Percentiles rank a stretch among this genome's conserved stretches.
Evolutionary conservation across 2,329 filamentous ascomycete genomes (phyloP).

Genomic region (Scedosporium boydii): DNA sequence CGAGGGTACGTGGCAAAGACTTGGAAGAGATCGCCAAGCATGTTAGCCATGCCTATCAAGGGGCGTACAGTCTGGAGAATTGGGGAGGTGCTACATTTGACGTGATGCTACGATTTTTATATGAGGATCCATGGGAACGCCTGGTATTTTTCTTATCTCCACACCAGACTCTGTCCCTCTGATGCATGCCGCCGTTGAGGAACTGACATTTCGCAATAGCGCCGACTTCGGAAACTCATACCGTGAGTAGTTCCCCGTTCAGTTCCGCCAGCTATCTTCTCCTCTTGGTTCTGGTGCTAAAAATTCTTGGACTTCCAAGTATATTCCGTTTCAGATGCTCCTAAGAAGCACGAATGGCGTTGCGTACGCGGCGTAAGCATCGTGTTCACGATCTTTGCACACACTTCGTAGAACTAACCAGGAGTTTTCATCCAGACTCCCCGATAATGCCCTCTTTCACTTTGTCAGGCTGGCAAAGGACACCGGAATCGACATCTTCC

Average conservation of each 20-base stretch:
- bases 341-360: constrained; percentile 97
- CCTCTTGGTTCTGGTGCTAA: no score
- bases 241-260: constrained; percentile 31
- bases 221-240: constrained; percentile 90
- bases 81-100: constrained; percentile 99
- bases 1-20: constrained; percentile 90
- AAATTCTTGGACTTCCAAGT: constrained; percentile 33
- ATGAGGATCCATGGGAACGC: constrained; percentile 97
- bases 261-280: no score
- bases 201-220: constrained; percentile 16
- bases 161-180: no score
- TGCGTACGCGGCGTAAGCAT: constrained; percentile 64
- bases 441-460: constrained; percentile 96
- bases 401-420: no score
- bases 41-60: constrained; percentile 85
- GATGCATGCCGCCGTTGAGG: no score
- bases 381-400: no score
- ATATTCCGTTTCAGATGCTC: constrained; percentile 99
- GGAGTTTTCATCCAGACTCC: constrained; percentile 37
- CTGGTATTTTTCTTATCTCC: constrained; percentile 28
- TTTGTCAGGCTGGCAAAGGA: constrained; percentile 98
- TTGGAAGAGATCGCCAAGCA: constrained; percentile 91
- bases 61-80: constrained; percentile 91
- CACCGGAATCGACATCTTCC: constrained; percentile 97
- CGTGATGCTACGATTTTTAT: constrained; percentile 97